Conservation (phyloP, 495 filamentous ascomycete genomes). For the Penicillium riverlandense region DNA sequence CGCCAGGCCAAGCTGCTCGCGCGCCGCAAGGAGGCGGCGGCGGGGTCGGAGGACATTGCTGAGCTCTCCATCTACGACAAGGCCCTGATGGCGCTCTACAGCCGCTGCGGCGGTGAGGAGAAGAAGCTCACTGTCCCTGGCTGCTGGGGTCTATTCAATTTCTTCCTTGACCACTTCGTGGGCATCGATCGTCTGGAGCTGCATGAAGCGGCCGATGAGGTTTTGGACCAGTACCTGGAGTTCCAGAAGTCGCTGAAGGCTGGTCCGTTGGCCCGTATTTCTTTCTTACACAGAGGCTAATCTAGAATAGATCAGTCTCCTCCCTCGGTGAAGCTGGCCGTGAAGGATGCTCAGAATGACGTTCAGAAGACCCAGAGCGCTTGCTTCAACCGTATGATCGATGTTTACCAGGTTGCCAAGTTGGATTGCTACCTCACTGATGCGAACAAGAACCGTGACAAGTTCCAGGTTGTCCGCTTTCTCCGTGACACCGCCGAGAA, state of each 20-base stretch:
- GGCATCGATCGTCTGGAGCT: slow-evolving; percentile 11
- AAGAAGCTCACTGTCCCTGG: background rate
- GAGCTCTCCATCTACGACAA: slow-evolving; percentile 23
- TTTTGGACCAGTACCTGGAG: too few species aligned
- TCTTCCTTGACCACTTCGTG: slow-evolving; percentile 35
- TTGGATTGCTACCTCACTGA: slow-evolving; percentile 24
- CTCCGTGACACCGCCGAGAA: slow-evolving; percentile 46
- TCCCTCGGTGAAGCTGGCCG: too few species aligned
- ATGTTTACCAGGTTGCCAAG: slow-evolving; percentile 30
- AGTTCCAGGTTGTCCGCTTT: slow-evolving; percentile 30
- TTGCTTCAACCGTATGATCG: slow-evolving; percentile 21
- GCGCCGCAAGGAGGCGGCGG: slow-evolving; percentile 13
- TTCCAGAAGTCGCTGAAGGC: too few species aligned
- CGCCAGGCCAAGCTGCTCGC: slow-evolving; percentile 24
- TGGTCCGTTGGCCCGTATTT: too few species aligned
- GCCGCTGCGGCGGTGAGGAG: slow-evolving; percentile 15
- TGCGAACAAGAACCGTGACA: slow-evolving; percentile 10
- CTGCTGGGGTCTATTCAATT: slow-evolving; percentile 20
- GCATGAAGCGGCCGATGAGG: background rate
- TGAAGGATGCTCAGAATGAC: too few species aligned
- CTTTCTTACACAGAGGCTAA: too few species aligned
- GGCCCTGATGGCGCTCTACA: slow-evolving; percentile 26
- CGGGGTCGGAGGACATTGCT: too few species aligned
- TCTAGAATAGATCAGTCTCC: too few species aligned
- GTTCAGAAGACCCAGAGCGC: too few species aligned